Percentiles rank a stretch among this genome's conserved stretches.
These are phyloP conservation scores for Eucalyptus brandiana DNA, from an alignment of 345 rosid species.

Conservation along the genomic window DNA sequence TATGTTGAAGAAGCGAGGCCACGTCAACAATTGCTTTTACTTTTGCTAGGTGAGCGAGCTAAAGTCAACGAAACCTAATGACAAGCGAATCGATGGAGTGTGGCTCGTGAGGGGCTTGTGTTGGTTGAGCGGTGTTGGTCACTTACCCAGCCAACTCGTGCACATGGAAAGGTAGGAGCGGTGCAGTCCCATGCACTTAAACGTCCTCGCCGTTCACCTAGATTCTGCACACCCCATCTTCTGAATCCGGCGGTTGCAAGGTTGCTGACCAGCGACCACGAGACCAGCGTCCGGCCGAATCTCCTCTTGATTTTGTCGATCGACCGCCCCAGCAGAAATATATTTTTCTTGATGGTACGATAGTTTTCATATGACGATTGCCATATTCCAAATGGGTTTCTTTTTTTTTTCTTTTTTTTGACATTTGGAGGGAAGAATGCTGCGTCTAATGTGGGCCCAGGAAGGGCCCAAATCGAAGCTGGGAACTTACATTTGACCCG, in stretches of 20 bases:
- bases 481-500: background rate
- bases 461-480: background rate
- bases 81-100: background rate
- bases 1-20: background rate
- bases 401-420: too few species aligned
- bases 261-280: background rate
- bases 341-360: background rate
- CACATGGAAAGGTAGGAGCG: background rate
- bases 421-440: background rate
- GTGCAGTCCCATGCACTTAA: background rate
- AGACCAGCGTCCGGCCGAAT: background rate
- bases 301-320: background rate
- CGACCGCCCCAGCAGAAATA: background rate
- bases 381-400: background rate
- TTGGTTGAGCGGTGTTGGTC: background rate
- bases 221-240: too few species aligned
- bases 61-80: rapidly evolving
- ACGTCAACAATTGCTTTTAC: background rate
- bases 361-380: background rate
- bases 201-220: background rate
- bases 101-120: background rate
- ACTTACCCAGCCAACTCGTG: background rate
- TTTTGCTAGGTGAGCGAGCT: background rate
- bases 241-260: background rate
- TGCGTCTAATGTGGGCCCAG: background rate